These are phyloP conservation scores for Durio zibethinus DNA, from an alignment of 345 rosid genomes.

Conservation along the genomic window DNA sequence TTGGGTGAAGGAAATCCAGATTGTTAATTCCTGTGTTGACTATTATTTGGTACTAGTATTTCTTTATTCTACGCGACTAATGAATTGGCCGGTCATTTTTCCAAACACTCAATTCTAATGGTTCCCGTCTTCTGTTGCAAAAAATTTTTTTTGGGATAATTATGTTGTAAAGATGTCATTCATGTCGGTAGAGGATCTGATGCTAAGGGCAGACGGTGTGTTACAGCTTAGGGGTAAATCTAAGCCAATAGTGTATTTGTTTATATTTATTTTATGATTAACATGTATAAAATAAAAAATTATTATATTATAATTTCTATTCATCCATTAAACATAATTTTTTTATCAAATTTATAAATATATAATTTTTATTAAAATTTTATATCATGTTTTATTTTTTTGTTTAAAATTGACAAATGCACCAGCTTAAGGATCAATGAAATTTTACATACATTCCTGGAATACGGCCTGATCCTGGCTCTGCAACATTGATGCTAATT, in stretches of 20 bases:
- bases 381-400: too few species aligned
- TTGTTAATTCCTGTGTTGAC: background rate
- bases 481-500: background rate
- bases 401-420: too few species aligned
- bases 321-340: too few species aligned
- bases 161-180: background rate
- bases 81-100: background rate
- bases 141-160: background rate
- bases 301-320: too few species aligned
- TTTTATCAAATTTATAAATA: too few species aligned
- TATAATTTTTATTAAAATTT: too few species aligned
- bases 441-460: background rate
- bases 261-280: too few species aligned
- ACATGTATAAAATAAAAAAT: too few species aligned
- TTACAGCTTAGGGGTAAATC: too few species aligned
- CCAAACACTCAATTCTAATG: background rate
- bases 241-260: too few species aligned
- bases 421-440: background rate
- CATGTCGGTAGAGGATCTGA: background rate
- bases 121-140: background rate
- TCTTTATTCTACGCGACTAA: background rate
- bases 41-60: background rate
- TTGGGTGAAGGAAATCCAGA: background rate
- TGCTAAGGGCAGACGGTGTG: background rate
- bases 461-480: background rate